Evolutionary conservation across 306 rosid genomes (phyloP).

Genomic region (Rosa chinensis): DNA sequence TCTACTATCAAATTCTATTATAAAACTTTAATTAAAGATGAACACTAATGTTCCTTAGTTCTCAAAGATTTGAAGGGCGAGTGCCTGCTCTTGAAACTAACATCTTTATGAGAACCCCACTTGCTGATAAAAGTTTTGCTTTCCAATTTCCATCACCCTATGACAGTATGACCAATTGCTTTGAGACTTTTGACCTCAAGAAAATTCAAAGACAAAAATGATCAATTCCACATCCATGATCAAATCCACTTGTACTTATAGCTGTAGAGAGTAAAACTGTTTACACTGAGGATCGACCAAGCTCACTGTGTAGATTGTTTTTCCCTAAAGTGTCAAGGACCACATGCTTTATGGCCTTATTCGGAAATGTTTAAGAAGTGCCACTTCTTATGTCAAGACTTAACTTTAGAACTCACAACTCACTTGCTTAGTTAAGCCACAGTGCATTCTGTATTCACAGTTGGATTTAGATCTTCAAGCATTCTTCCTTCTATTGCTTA

Average conservation of each 20-base stretch:
- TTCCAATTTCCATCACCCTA: conserved; percentile 15
- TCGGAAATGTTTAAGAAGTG: conserved; percentile 26
- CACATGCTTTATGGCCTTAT: conserved; percentile 32
- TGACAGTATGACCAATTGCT: not conserved
- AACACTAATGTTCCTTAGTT: not conserved
- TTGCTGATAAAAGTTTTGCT: conserved; percentile 7
- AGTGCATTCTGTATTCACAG: conserved; percentile 6
- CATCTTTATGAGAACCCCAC: conserved; percentile 12
- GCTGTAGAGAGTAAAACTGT: conserved; percentile 8
- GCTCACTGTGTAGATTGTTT: conserved; percentile 29
- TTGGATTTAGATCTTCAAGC: not conserved
- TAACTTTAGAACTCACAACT: conserved; percentile 17
- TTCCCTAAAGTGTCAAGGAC: conserved; percentile 34
- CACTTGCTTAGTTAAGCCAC: conserved; percentile 3
- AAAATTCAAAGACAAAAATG: not conserved
- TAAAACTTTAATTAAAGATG: not conserved
- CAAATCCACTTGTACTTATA: conserved; percentile 4
- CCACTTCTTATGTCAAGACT: conserved; percentile 28
- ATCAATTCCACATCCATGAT: not conserved
- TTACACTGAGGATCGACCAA: conserved; percentile 18
- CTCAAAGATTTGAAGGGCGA: not conserved
- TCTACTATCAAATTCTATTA: not conserved
- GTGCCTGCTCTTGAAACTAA: conserved; percentile 4
- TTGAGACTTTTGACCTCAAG: not conserved
- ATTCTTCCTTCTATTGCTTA: conserved; percentile 9